Base-by-base conservation (phyloP, 371 early-diverging fungal species). In the Entomophthora muscae region DNA sequence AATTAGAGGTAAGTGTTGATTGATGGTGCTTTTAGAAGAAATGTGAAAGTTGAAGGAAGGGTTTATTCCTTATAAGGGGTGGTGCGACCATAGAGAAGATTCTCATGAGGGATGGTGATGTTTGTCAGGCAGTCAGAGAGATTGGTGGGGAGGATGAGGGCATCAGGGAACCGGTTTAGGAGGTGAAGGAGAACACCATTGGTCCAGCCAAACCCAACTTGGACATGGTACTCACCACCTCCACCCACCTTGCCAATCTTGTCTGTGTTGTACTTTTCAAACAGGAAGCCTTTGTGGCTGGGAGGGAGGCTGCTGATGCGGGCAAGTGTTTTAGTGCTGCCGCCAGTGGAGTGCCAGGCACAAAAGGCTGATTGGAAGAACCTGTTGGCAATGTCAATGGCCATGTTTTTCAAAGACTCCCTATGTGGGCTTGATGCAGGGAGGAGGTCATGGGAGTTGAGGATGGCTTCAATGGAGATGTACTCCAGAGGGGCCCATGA, bases 181-280 rank as follows among this genome's bases (percentile, higher is more conserved):
- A 54, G 21, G 27, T 26, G 21, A 12, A 54, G 5, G 3, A 54
- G 27, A 5, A 89, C 80, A 17, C 90, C 93, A 67, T 92, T 95
- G 3, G 93, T 90, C 93, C 93, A 95, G 2, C 95, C 95, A 77
- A 95, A 95, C 7, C 95, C 95, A 28, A 72, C 73, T 71, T 93
- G 92, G 26, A 86, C 80, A 0, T 68, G 68, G 69, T 92, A 94
- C 73, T 95, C 95, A 23, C 93, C 95, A 52, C 88, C 88, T 3
- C 70, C 71, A 29, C 89, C 91, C 3, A 80, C 73, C 7, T 58
- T 57, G 31, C 88, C 90, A 1, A 83, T 65, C 0, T 64, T 55
- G 24, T 68, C 69, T 13, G 79, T 81, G 66, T 83, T 75, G 65
- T 83, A 88, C 71, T 92, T 91, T 70, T 91, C 91, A 76, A 84